Base-by-base conservation (phyloP, 164 flowering plant species). In the Aristolochia fimbriata region DNA sequence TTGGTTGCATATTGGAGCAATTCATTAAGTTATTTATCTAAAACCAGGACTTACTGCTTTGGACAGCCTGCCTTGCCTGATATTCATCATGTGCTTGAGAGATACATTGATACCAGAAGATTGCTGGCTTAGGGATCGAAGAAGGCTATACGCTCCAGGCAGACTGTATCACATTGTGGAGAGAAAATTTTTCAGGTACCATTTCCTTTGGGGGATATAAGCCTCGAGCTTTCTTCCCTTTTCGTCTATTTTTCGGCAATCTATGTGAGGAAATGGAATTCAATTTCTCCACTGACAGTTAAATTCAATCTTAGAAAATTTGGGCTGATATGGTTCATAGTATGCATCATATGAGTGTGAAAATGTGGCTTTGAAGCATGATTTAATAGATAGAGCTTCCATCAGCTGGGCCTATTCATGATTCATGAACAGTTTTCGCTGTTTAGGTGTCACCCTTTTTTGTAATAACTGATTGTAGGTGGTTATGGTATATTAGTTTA, bases 111-210 rank as follows among this genome's bases (percentile, higher is more conserved):
- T 91, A 62, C 84, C 95, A 10, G 96, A 93, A 68, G 80, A 71
- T 41, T 76, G 89, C 68, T 88, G 85, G 77, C 92, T 93, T 59
- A 74, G 80, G 65, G 99, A 93, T 74, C 86, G 83, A 9, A 83
- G 99, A 71, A 81, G 99, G 71, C 88, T 90, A 51, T 93, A 88
- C 73, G 95, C 96, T 46, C 97, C 99, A 24, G 96, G 99, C 15
- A 73, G 97, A 23, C 83, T 93, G 64, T 93, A 93, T 77, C 99
- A 90, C 69, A 83, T 93, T 70, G 99, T 90, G 1, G 97, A 93
- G 73, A 76, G 99, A 65, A 93, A 77, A 70, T 82, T 82, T 71
- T 93, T 96, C 96, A 83, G 96, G 99, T 93, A 79, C 2, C 57
- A 9, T 57, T 41, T 31, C 49, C 9, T 49, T 50, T 31, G 21